These are phyloP conservation scores for Blastomyces parvus DNA, from an alignment of 2,329 filamentous ascomycete genomes.

Conservation along the genomic window DNA sequence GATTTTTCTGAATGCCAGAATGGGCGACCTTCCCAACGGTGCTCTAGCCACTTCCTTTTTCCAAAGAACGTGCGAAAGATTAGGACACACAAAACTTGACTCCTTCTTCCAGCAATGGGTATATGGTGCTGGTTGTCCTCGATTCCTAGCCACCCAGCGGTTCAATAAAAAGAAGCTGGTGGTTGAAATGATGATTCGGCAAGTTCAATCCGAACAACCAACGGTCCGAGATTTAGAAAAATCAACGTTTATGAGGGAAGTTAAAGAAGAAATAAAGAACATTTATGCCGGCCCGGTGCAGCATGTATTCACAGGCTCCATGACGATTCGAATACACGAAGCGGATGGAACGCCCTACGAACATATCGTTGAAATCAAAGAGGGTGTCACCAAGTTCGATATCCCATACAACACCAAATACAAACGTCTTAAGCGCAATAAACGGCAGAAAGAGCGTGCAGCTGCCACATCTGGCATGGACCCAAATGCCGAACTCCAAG, in stretches of 20 bases:
- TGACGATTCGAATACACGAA: slow-evolving; percentile 97
- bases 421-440: slow-evolving; percentile 85
- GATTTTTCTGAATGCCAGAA: slow-evolving; percentile 77
- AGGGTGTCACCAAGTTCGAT: slow-evolving; percentile 74
- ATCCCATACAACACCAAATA: slow-evolving; percentile 99
- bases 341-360: slow-evolving; percentile 97
- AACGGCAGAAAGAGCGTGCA: slow-evolving; percentile 68
- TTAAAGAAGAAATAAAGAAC: slow-evolving; percentile 65
- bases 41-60: slow-evolving; percentile 69
- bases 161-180: slow-evolving; percentile 98
- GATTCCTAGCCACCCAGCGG: slow-evolving; percentile 72
- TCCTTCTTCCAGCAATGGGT: slow-evolving; percentile 94
- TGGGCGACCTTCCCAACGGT: slow-evolving; percentile 61
- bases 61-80: slow-evolving; percentile 73
- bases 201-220: slow-evolving; percentile 55
- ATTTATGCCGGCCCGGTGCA: slow-evolving; percentile 62
- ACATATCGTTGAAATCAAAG: slow-evolving; percentile 91
- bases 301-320: slow-evolving; percentile 82
- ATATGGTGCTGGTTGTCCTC: slow-evolving; percentile 74
- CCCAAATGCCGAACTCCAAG: slow-evolving; percentile 54
- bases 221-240: slow-evolving; percentile 54
- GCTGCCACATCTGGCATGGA: slow-evolving; percentile 55
- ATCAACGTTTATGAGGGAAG: slow-evolving; percentile 69
- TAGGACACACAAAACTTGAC: slow-evolving; percentile 77
- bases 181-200: slow-evolving; percentile 80